Conservation (phyloP, 805 yeast species). For the Wickerhamomyces bisporus region DNA sequence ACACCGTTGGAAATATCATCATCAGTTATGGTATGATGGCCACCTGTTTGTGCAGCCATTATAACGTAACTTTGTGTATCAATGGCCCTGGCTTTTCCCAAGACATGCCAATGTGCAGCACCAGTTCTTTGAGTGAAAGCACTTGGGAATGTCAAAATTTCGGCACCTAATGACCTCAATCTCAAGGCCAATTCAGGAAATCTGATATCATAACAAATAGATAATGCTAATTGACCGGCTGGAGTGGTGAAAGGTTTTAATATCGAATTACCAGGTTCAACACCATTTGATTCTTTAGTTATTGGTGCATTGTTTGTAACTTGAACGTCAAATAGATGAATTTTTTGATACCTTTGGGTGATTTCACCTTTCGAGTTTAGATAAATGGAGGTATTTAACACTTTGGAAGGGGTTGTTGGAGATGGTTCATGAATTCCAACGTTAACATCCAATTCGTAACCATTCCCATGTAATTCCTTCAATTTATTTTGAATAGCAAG, state of each 20-base stretch:
- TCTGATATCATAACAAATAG: slow-evolving; percentile 82
- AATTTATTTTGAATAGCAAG: slow-evolving; percentile 43
- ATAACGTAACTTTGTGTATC: slow-evolving; percentile 85
- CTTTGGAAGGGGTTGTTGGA: slow-evolving; percentile 34
- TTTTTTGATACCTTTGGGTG: slow-evolving; percentile 67
- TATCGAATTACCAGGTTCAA: slow-evolving; percentile 66
- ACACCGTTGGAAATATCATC: slow-evolving; percentile 24
- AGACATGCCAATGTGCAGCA: slow-evolving; percentile 78
- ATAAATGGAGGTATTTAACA: slow-evolving; percentile 71
- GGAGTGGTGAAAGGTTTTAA: slow-evolving; percentile 54
- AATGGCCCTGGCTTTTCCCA: slow-evolving; percentile 81
- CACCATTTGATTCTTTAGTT: slow-evolving; percentile 67
- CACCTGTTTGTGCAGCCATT: slow-evolving; percentile 86
- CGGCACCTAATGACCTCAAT: slow-evolving; percentile 65
- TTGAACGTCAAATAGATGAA: slow-evolving; percentile 87
- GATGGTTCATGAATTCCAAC: slow-evolving; percentile 90
- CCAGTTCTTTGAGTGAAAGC: slow-evolving; percentile 95
- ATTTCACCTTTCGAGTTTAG: slow-evolving; percentile 61
- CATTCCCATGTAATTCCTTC: slow-evolving; percentile 30
- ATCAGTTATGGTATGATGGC: slow-evolving; percentile 39
- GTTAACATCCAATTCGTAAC: slow-evolving; percentile 50
- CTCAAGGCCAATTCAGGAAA: slow-evolving; percentile 76
- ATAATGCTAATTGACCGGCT: slow-evolving; percentile 61
- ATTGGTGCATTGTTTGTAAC: slow-evolving; percentile 68
- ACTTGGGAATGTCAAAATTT: slow-evolving; percentile 76